Percentiles rank a stretch among this genome's conserved stretches.
These are phyloP conservation scores for Phytophthora sojae DNA, from an alignment of 352 stramenopile genomes.

Conservation along the genomic window DNA sequence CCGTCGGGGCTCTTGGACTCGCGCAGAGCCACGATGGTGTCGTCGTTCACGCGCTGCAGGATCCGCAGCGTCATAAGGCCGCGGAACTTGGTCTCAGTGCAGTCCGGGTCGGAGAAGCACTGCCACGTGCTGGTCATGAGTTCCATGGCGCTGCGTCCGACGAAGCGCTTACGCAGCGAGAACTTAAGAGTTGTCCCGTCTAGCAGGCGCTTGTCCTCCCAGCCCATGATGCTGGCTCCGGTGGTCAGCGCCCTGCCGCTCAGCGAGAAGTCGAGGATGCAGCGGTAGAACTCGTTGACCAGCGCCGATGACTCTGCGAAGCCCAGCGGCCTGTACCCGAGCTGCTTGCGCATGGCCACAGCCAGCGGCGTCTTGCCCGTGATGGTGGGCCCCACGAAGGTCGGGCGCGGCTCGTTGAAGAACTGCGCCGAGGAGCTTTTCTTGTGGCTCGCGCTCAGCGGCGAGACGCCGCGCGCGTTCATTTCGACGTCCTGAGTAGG, in stretches of 20 bases:
- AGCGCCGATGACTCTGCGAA: slow-evolving; percentile 42
- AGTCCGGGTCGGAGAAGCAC: slow-evolving; percentile 73
- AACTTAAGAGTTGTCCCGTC: slow-evolving; percentile 68
- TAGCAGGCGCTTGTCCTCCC: slow-evolving; percentile 69
- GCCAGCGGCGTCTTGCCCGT: slow-evolving; percentile 36
- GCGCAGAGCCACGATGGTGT: slow-evolving; percentile 73
- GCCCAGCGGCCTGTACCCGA: slow-evolving; percentile 55
- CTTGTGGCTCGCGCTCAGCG: slow-evolving; percentile 24
- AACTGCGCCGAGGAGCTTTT: slow-evolving; percentile 41
- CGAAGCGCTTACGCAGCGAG: slow-evolving; percentile 69
- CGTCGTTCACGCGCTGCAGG: slow-evolving; percentile 75
- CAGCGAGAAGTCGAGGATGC: slow-evolving; percentile 62
- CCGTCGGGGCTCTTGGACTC: slow-evolving; percentile 54
- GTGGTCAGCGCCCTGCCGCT: slow-evolving; percentile 57
- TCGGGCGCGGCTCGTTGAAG: slow-evolving; percentile 46
- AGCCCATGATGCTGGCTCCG: slow-evolving; percentile 64
- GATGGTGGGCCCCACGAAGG: slow-evolving; percentile 32
- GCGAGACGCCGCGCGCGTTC: slow-evolving; percentile 49
- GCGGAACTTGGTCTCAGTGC: slow-evolving; percentile 64
- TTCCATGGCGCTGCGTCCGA: slow-evolving; percentile 41
- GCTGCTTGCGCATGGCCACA: slow-evolving; percentile 46
- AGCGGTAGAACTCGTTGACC: slow-evolving; percentile 56
- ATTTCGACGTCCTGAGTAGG: neutral
- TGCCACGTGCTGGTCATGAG: slow-evolving; percentile 74
- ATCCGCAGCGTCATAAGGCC: slow-evolving; percentile 67